Conservation (phyloP, 768 basidiomycete genomes). For the Hericium rajendrae region DNA sequence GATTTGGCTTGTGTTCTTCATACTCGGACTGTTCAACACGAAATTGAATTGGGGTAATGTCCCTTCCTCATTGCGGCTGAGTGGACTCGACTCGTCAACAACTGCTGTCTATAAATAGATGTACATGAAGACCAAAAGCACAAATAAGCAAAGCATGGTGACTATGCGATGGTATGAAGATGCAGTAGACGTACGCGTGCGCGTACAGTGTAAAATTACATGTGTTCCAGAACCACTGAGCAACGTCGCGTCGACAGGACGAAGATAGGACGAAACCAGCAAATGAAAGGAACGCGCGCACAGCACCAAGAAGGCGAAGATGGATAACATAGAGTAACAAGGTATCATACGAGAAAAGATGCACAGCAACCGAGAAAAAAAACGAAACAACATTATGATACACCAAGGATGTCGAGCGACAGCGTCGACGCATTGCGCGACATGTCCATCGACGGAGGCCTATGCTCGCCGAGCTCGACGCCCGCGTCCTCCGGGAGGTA, state of each 20-base stretch:
- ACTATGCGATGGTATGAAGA: too few relatives aligned
- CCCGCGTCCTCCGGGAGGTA: conserved; percentile 5
- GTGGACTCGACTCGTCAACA: too few relatives aligned
- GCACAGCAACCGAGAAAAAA: not conserved
- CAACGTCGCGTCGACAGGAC: too few relatives aligned
- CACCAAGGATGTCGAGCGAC: conserved; percentile 13
- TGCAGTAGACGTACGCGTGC: not conserved
- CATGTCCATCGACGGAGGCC: conserved; percentile 3
- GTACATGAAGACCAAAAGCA: too few relatives aligned
- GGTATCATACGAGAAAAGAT: not conserved
- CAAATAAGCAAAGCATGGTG: too few relatives aligned
- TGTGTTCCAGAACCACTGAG: not conserved
- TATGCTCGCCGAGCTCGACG: conserved; percentile 3
- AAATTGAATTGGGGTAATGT: too few relatives aligned
- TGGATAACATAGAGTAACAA: not conserved
- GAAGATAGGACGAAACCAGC: not conserved
- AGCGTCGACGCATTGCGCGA: conserved; percentile 12
- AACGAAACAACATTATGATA: not conserved
- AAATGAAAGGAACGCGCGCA: not conserved
- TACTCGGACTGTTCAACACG: too few relatives aligned
- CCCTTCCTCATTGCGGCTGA: too few relatives aligned
- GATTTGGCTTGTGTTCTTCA: too few relatives aligned
- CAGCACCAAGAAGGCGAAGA: not conserved
- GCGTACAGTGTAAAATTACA: not conserved
- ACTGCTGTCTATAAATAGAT: too few relatives aligned